Percentiles rank a stretch among this genome's conserved stretches.
Evolutionary conservation across 306 rosid species (phyloP).

Genomic region (Crotalaria pallida): DNA sequence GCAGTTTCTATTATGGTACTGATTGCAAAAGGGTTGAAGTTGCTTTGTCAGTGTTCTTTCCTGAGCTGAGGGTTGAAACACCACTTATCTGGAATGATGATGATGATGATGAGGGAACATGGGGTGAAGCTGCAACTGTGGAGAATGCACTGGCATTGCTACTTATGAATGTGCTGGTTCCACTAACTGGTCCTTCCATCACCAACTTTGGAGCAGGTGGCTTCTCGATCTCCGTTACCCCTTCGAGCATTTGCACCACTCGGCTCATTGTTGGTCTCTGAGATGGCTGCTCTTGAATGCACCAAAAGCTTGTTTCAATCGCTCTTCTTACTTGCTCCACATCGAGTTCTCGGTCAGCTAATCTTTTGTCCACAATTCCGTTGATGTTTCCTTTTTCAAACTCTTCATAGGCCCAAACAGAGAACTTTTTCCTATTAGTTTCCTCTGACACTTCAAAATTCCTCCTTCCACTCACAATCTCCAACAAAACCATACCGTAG

Average conservation of each 20-base stretch:
- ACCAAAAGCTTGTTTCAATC: conserved; percentile 72
- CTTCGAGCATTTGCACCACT: conserved; percentile 87
- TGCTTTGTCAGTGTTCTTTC: conserved; percentile 38
- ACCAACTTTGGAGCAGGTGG: conserved; percentile 55
- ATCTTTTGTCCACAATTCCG: conserved; percentile 57
- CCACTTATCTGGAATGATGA: conserved; percentile 22
- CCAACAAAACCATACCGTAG: conserved; percentile 83
- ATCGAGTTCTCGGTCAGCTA: conserved; percentile 43
- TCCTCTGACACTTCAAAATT: conserved; percentile 63
- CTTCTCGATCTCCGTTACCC: conserved; percentile 45
- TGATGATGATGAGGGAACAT: conserved; percentile 33
- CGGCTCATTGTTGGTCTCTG: conserved; percentile 75
- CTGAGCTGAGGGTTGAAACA: conserved; percentile 22
- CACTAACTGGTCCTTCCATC: conserved; percentile 30
- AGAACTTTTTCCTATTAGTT: conserved; percentile 58
- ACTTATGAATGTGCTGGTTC: conserved; percentile 35
- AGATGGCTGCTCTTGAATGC: conserved; percentile 85
- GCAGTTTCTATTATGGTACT: conserved; percentile 1
- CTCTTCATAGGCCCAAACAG: conserved; percentile 72
- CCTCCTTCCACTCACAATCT: conserved; percentile 79
- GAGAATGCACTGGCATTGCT: conserved; percentile 42
- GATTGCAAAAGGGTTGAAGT: conserved; percentile 42
- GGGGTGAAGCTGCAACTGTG: conserved; percentile 24
- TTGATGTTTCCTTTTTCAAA: conserved; percentile 59
- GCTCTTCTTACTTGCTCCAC: conserved; percentile 59